phyloP scores from a whole-genome alignment of 169 alveolate genomes.

The Cardiosporidium cionae region DNA sequence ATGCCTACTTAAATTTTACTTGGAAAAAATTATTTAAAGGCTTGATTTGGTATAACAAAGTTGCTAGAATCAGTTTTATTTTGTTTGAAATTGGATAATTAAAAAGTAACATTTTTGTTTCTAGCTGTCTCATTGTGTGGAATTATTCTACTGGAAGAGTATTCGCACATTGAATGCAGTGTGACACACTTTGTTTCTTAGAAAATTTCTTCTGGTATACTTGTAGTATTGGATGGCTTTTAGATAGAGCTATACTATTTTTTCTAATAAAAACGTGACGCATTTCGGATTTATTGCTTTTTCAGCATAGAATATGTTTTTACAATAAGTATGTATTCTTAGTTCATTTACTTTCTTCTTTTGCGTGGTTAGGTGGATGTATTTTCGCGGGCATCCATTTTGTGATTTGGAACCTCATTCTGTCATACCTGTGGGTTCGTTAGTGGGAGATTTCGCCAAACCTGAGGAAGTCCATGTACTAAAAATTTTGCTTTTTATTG shows the following conservation, averaged over 20 bases:
- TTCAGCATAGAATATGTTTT: background rate
- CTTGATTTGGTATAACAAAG: constrained; percentile 38
- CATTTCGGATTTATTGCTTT: background rate
- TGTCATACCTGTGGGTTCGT: constrained; percentile 25
- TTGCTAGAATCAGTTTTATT: constrained; percentile 15
- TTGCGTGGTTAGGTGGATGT: constrained; percentile 5
- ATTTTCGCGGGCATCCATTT: constrained; percentile 3
- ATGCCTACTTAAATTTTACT: constrained; percentile 44
- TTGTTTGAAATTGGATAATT: background rate
- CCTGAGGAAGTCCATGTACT: constrained; percentile 57
- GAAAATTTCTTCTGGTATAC: background rate
- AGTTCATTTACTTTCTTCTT: background rate
- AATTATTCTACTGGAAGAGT: background rate
- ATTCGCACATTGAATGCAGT: background rate
- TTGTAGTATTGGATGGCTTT: background rate
- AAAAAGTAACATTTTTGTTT: background rate
- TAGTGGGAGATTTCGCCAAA: constrained; percentile 44
- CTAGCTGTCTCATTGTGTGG: background rate
- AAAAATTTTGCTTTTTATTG: no score
- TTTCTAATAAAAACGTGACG: background rate
- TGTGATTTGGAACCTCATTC: constrained; percentile 25
- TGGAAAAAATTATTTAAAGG: constrained; percentile 49
- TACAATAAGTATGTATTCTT: background rate
- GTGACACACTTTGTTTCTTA: background rate
- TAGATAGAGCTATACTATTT: background rate